phyloP scores from a whole-genome alignment of 208 protist genomes.

The Trichomonas tenax region DNA sequence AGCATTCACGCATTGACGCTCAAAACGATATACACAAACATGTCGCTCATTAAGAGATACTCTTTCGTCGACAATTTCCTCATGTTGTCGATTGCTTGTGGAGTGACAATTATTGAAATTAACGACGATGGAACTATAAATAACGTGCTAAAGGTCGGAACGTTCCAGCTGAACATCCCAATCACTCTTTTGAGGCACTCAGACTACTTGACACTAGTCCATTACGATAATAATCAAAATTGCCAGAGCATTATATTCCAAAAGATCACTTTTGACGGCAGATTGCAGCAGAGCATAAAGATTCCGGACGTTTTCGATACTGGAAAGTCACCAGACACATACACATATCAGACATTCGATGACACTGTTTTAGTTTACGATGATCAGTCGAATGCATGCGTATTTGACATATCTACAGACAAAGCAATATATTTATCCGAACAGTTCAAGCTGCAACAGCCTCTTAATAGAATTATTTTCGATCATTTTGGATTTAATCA shows the following conservation, averaged over 20 bases:
- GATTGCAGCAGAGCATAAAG: not conserved
- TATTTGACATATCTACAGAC: not conserved
- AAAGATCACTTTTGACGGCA: not conserved
- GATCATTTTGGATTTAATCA: not conserved
- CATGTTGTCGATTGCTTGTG: not conserved
- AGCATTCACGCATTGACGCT: not conserved
- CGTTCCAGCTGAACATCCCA: not conserved
- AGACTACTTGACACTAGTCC: not conserved
- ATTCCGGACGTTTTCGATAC: not conserved
- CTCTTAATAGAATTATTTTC: not conserved
- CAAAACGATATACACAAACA: not conserved
- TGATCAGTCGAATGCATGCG: not conserved
- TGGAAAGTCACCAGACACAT: not conserved
- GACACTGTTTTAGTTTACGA: not conserved
- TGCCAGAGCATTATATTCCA: not conserved
- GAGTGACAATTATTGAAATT: not conserved
- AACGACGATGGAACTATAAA: not conserved
- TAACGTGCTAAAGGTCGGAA: not conserved
- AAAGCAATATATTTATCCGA: not conserved
- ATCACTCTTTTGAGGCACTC: not conserved
- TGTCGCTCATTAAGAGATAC: not conserved
- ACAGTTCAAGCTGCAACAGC: not conserved
- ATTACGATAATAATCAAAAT: not conserved
- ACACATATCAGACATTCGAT: not conserved
- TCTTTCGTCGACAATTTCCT: not conserved